Evolutionary conservation across 2,329 filamentous ascomycete genomes (phyloP).

Genomic region (Penicillium sumatraense): DNA sequence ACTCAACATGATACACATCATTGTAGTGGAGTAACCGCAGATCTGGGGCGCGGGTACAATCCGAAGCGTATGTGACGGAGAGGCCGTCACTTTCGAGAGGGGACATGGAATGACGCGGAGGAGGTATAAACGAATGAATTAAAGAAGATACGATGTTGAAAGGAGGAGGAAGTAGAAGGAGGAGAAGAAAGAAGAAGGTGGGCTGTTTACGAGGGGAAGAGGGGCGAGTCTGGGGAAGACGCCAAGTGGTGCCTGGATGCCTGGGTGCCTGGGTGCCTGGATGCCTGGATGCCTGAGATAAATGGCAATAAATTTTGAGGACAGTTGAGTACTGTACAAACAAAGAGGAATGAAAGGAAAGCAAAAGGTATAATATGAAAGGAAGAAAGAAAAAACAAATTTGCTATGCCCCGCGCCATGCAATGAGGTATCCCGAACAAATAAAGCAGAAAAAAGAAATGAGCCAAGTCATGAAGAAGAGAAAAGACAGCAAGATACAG

Average conservation of each 20-base stretch:
- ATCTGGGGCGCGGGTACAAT: slow-evolving; percentile 61
- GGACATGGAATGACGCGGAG: slow-evolving; percentile 28
- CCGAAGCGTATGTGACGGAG: slow-evolving; percentile 49
- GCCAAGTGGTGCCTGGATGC: neutral
- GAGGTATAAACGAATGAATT: neutral
- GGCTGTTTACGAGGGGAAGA: slow-evolving; percentile 16
- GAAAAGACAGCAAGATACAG: neutral
- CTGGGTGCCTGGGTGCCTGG: slow-evolving; percentile 8
- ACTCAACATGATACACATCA: slow-evolving; percentile 90
- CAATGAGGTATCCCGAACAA: slow-evolving; percentile 26
- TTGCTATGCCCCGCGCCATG: slow-evolving; percentile 22
- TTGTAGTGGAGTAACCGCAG: slow-evolving; percentile 89
- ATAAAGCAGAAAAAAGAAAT: too few relatives aligned
- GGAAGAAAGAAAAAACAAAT: neutral
- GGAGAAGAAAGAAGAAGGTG: neutral
- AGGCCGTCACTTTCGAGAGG: slow-evolving; percentile 37
- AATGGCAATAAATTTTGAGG: neutral
- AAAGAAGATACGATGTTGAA: neutral
- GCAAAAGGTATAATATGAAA: neutral
- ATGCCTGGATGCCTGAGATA: slow-evolving; percentile 16
- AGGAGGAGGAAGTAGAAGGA: too few relatives aligned
- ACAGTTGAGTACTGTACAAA: neutral
- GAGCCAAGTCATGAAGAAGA: too few relatives aligned
- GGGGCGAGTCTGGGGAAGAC: slow-evolving; percentile 19
- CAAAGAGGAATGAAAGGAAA: neutral